Base-by-base conservation (phyloP, 2,329 filamentous ascomycete genomes). In the Colletotrichum kahawae region DNA sequence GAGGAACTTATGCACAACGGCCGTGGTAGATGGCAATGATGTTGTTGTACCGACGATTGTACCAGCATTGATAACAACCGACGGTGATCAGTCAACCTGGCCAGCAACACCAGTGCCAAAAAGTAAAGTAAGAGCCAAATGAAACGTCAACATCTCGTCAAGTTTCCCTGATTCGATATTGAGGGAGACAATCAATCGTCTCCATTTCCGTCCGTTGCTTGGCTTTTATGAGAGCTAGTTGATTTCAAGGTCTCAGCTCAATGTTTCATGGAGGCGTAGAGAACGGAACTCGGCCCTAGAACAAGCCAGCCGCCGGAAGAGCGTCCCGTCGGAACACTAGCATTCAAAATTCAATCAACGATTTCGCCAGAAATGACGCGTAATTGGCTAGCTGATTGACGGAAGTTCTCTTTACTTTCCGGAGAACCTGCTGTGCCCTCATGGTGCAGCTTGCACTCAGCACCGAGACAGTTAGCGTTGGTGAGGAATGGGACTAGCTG, bases 1-100 rank as follows among this genome's bases (percentile, higher is more conserved):
- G 6, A 83, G 79, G 24, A 80, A 84, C 12, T 80, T 78, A 27
- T 79, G 79, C 24, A 83, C 79, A 1, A 56, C 8, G 0, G 36
- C 54, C 3, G 64, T 68, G 1, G 64, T 56, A 8, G 64, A 73
- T 34, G 70, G 70, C 29, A 73, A 31, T 3, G 43, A 63, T 2
- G 56, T 69, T 1, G 64, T 54, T 5, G 36, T 56, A 7, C 70
- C 70, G 21, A 68, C 24, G 9, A 69, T 31, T 8, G 36, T 36
- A n/a, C 70, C 54, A 8, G 56, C 54, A 24, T 60, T 38, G 14
- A 73, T 18, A 5, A 68, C 70, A 12, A 21, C 65, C 4, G 70
- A 54, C 18, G 64, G 64, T 33, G 34, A 36, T 14, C 10, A 9
- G 34, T 51, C 43, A 51, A 51, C 10, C 43, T 51, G 43, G 18